Conservation (phyloP, 2,329 filamentous ascomycete species). For the Pseudovirgaria hyperparasitica region DNA sequence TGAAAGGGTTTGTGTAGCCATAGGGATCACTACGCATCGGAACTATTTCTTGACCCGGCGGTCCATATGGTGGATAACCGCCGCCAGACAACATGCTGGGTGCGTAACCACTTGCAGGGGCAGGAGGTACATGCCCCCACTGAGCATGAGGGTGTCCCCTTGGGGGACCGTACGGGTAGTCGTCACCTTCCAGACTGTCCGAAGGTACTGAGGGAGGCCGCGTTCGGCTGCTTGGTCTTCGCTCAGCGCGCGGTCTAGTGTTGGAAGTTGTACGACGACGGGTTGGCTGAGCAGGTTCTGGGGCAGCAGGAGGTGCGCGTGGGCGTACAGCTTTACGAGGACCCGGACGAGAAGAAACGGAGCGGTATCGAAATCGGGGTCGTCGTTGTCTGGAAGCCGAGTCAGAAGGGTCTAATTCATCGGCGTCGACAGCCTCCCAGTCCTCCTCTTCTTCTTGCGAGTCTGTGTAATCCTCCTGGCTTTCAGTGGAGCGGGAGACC, state of each 20-base stretch:
- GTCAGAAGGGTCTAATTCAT: slow-evolving; percentile 37
- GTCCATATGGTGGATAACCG: slow-evolving; percentile 11
- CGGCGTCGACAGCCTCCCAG: slow-evolving; percentile 17
- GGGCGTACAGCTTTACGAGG: slow-evolving; percentile 19
- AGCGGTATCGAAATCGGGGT: slow-evolving; percentile 17
- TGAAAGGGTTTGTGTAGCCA: slow-evolving; percentile 22
- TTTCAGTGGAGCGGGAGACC: slow-evolving; percentile 14
- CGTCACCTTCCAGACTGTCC: slow-evolving; percentile 32
- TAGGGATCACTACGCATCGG: slow-evolving; percentile 24
- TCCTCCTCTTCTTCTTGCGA: slow-evolving; percentile 19
- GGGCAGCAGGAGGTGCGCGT: slow-evolving; percentile 27
- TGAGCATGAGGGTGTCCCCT: slow-evolving; percentile 20
- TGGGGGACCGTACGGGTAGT: slow-evolving; percentile 29
- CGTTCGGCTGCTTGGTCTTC: slow-evolving; percentile 13
- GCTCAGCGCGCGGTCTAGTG: slow-evolving; percentile 19
- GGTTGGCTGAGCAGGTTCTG: slow-evolving; percentile 16
- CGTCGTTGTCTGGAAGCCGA: slow-evolving; percentile 32
- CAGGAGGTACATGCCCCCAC: slow-evolving; percentile 23
- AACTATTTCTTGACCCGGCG: slow-evolving; percentile 17
- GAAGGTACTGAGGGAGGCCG: slow-evolving; percentile 24
- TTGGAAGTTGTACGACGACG: slow-evolving; percentile 19
- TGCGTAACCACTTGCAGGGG: slow-evolving; percentile 22
- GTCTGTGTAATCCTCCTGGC: slow-evolving; percentile 18
- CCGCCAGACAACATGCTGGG: slow-evolving; percentile 25
- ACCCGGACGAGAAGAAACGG: slow-evolving; percentile 14